Base-by-base conservation (phyloP, 169 alveolate genomes). In the Plasmodium vinckei region DNA sequence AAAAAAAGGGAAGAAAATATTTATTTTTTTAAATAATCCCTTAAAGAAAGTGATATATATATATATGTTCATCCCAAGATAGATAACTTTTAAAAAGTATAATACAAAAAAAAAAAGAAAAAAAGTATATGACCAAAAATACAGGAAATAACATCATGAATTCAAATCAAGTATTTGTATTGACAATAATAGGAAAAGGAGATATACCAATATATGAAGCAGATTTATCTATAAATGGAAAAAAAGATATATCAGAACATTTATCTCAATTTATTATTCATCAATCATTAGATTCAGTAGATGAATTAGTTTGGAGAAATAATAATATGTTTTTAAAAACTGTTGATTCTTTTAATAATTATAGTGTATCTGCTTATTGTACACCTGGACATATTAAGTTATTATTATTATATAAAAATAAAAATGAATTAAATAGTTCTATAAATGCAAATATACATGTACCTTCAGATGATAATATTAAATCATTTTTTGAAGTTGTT, bases 171-270 rank as follows among this genome's bases (percentile, higher is more conserved):
- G 91, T 95, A 9, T 87, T 92, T 57, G 97, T 95, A 42, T 73
- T 96, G n/a, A 91, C 96, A 12, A 95, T 96, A 25, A 96, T 96
- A 19, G 98, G 98, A 25, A 96, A 94, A 86, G 97, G 96, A 15
- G 98, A 96, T 84, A 92, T 88, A 63, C 98, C 98, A 6, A 79
- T 96, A 53, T 92, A 93, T 67, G 96, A 95, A 63, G 98, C 96
- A 56, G 97, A 94, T 75, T 79, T 96, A 19, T 86, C 96, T 2
- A 92, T 98, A 10, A 95, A 96, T 4, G 98, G 97, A 4, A 88
- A 93, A 86, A 87, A 96, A 27, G 95, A 94, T 10, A 96, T 94
- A 70, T 94, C 97, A 25, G 97, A 97, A 59, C 97, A 96, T 72
- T 89, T 95, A 33, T 94, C 97, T 49, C 96, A 97, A 49, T 96